A percentile compares a stretch with the other conserved stretches of the same genome.
These are phyloP conservation scores for Alternaria gaisen DNA, from an alignment of 2,329 filamentous ascomycete species.

Conservation along the genomic window DNA sequence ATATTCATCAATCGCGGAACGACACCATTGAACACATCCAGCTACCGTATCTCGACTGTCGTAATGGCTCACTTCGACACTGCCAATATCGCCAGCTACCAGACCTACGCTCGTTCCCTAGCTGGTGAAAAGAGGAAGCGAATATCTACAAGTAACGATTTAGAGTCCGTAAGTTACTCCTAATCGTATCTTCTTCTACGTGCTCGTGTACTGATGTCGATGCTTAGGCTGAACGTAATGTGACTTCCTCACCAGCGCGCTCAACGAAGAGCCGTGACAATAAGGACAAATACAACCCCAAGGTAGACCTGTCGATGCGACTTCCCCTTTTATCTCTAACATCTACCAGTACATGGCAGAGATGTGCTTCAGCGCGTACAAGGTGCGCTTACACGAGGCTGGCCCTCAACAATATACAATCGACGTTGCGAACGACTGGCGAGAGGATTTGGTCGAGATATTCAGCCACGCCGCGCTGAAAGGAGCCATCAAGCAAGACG, in stretches of 20 bases:
- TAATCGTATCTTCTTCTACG: neutral
- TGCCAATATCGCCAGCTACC: neutral
- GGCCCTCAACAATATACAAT: neutral
- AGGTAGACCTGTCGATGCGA: neutral
- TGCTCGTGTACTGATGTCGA: neutral
- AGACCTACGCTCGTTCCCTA: neutral
- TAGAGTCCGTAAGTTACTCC: neutral
- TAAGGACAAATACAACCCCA: conserved; percentile 9
- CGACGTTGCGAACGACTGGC: conserved; percentile 5
- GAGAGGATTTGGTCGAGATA: conserved; percentile 8
- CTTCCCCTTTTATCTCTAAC: neutral
- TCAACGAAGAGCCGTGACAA: neutral
- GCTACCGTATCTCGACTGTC: neutral
- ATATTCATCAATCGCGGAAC: neutral
- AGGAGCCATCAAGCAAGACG: conserved; percentile 2
- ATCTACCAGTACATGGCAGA: conserved; percentile 11
- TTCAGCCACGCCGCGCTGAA: conserved; percentile 6
- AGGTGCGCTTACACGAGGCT: neutral
- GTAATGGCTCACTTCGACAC: neutral
- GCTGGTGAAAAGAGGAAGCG: conserved; percentile 11
- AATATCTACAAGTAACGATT: neutral
- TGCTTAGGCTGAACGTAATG: neutral
- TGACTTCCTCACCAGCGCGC: neutral
- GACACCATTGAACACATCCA: neutral
- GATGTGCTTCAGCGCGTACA: conserved; percentile 9